Conservation (phyloP, 2,329 filamentous ascomycete species). For the Aspergillus costaricaensis region DNA sequence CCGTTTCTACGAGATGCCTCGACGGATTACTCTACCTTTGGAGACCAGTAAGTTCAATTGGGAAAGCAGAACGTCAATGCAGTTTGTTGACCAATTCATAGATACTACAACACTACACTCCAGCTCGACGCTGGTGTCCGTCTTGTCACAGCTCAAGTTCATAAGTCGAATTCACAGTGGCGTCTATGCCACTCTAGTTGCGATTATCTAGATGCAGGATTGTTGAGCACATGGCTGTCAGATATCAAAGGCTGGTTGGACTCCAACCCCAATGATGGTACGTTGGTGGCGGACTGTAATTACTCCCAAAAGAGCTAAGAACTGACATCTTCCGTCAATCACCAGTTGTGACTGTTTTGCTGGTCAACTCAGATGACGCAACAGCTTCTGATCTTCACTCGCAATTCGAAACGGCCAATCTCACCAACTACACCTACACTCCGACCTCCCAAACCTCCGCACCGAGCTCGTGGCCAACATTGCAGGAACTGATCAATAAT, state of each 20-base stretch:
- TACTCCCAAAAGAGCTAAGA: not conserved
- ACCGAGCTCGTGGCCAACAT: constrained; percentile 65
- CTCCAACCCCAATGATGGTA: constrained; percentile 64
- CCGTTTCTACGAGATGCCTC: constrained; percentile 68
- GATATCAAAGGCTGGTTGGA: constrained; percentile 70
- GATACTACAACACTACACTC: constrained; percentile 65
- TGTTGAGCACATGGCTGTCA: constrained; percentile 63
- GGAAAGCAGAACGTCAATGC: not conserved
- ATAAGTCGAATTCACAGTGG: constrained; percentile 61
- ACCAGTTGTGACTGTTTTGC: constrained; percentile 68
- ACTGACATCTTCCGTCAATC: constrained; percentile 5
- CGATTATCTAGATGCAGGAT: constrained; percentile 67
- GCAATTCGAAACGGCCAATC: constrained; percentile 59
- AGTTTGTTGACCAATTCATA: constrained; percentile 19
- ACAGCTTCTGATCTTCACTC: constrained; percentile 57
- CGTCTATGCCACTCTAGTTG: constrained; percentile 72
- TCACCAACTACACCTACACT: constrained; percentile 63
- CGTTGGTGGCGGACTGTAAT: not conserved
- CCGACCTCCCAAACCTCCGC: constrained; percentile 50
- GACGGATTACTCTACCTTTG: constrained; percentile 63
- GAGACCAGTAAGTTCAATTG: constrained; percentile 63
- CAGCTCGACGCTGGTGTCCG: constrained; percentile 72
- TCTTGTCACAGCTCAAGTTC: constrained; percentile 71
- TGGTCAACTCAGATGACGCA: constrained; percentile 69
- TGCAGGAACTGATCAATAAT: constrained; percentile 67